phyloP scores from a whole-genome alignment of 2,329 filamentous ascomycete genomes.

The Mycocentrospora acerina region DNA sequence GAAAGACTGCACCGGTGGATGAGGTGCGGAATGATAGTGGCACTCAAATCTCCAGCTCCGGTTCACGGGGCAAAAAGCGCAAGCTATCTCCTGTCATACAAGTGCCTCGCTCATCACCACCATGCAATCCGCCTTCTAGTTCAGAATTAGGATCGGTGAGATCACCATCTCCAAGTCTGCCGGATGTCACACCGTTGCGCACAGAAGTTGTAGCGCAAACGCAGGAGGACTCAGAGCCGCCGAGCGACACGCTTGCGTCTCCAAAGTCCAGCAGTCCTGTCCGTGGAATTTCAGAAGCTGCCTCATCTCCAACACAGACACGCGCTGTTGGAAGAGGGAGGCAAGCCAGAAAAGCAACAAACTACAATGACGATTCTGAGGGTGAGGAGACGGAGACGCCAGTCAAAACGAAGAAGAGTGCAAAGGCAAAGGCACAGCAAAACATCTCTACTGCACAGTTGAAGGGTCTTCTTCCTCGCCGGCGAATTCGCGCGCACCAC shows the following conservation, averaged over 20 bases:
- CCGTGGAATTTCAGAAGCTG: conserved; percentile 19
- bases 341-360: conserved; percentile 13
- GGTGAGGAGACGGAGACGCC: conserved; percentile 26
- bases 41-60: conserved; percentile 32
- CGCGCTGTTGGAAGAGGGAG: conserved; percentile 20
- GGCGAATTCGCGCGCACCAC: conserved; percentile 31
- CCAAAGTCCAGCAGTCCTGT: conserved; percentile 46
- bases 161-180: conserved; percentile 38
- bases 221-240: conserved; percentile 27
- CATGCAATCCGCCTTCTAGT: conserved; percentile 29
- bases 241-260: conserved; percentile 48
- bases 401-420: conserved; percentile 16
- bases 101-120: conserved; percentile 44
- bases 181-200: conserved; percentile 32
- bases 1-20: conserved; percentile 30
- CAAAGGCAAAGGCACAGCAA: conserved; percentile 29
- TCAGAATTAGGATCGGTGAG: conserved; percentile 31
- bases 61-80: conserved; percentile 42
- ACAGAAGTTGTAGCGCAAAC: conserved; percentile 22
- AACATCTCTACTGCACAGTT: conserved; percentile 47
- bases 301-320: conserved; percentile 14
- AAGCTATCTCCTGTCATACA: conserved; percentile 42
- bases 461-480: conserved; percentile 48
- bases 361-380: conserved; percentile 24
- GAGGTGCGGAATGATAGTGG: conserved; percentile 27